phyloP scores from a whole-genome alignment of 495 filamentous ascomycete genomes.

The Aspergillus bridgeri region DNA sequence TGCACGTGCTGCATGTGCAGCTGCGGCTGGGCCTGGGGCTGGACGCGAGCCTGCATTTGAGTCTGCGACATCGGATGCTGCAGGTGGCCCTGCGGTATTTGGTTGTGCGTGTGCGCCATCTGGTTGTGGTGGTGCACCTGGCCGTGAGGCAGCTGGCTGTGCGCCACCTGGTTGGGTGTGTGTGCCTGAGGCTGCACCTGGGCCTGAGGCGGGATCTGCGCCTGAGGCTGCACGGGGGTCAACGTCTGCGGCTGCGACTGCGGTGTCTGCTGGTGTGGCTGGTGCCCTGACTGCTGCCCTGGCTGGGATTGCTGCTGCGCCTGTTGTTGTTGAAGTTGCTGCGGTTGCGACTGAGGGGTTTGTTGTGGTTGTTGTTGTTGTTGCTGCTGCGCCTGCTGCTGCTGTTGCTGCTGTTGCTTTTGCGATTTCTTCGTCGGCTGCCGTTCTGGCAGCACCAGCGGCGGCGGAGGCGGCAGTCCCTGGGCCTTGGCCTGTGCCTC shows the following conservation, averaged over 20 bases:
- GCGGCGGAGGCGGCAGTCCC: neutral
- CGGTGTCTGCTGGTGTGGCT: neutral
- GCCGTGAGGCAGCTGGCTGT: neutral
- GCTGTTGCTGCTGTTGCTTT: constrained; percentile 8
- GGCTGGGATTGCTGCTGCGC: constrained; percentile 2
- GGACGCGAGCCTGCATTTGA: constrained; percentile 7
- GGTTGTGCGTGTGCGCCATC: neutral
- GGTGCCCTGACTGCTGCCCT: constrained; percentile 6
- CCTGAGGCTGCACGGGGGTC: neutral
- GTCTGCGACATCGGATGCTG: neutral
- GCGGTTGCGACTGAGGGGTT: neutral
- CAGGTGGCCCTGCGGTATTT: constrained; percentile 6
- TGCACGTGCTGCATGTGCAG: constrained; percentile 14
- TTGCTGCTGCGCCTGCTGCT: constrained; percentile 7
- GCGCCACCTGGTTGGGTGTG: neutral
- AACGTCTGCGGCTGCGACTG: constrained; percentile 1
- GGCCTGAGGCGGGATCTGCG: neutral
- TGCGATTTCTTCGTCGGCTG: neutral
- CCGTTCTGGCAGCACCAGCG: neutral
- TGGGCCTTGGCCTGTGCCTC: constrained; percentile 5
- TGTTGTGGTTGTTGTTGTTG: constrained; percentile 7
- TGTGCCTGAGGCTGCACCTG: constrained; percentile 9
- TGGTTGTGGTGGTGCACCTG: constrained; percentile 4
- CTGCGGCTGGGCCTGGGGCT: constrained; percentile 6
- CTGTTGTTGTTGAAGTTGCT: constrained; percentile 8